Base-by-base conservation (phyloP, 768 basidiomycete species). In the Cubamyces sp. region DNA sequence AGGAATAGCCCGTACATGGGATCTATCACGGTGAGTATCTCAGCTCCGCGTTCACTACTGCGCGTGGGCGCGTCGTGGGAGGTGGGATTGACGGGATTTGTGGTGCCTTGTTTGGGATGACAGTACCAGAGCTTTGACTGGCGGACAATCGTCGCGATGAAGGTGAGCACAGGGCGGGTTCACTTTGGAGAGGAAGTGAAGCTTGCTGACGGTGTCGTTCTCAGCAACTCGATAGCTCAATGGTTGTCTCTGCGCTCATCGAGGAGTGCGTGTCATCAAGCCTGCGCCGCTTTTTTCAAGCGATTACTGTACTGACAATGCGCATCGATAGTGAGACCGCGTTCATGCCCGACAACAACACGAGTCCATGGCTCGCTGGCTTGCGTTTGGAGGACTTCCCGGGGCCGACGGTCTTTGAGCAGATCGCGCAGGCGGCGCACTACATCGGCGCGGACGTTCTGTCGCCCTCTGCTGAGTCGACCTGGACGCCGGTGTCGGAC, bases 71-170 rank as follows among this genome's bases (percentile, higher is more conserved):
- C n/a, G n/a, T n/a, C n/a, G n/a, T 41, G 37, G n/a, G 23, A 30
- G 64, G 37, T 47, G 14, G 26, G 19, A 34, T 47, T 64, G 45
- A 48, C 16, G 26, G 15, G 9, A 23, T 56, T 15, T 34, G 25
- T 47, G 23, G 7, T 16, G n/a, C n/a, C n/a, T n/a, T n/a, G n/a
- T n/a, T n/a, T n/a, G n/a, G n/a, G n/a, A n/a, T n/a, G 40, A 50
- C 65, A 91, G 89, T 90, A 84, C 65, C 89, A 94, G 76, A 90
- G 88, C 67, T 91, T 92, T 67, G 87, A 91, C 71, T 93, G 92
- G 91, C 79, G 90, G 67, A 87, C 90, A 15, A 71, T 93, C 15
- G 71, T 89, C 51, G 80, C 75, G 23, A 91, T 92, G 87, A 90
- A 88, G 81, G 85, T 82, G 64, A n/a, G 48, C 26, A 23, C 26